Evolutionary conservation across 495 filamentous ascomycete genomes (phyloP).

Genomic region (Penicillium silybi): DNA sequence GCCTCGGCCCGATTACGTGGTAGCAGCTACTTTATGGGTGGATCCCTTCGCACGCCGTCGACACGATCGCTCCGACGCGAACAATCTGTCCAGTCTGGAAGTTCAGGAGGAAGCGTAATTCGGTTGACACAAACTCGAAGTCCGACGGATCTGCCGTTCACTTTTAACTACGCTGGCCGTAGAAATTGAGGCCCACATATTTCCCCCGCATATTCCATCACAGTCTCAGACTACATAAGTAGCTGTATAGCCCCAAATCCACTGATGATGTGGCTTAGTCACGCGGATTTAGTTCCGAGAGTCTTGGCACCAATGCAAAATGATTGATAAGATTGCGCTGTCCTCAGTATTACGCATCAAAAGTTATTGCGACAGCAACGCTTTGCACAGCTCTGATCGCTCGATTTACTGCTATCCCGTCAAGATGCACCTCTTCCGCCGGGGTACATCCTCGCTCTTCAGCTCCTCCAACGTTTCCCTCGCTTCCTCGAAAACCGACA

Average conservation of each 20-base stretch:
- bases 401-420: neutral
- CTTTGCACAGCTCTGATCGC: neutral
- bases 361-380: neutral
- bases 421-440: slow-evolving; percentile 38
- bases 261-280: slow-evolving; percentile 15
- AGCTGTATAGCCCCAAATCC: neutral
- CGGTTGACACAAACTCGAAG: slow-evolving; percentile 35
- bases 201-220: neutral
- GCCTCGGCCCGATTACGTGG: slow-evolving; percentile 8
- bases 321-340: slow-evolving; percentile 32
- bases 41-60: slow-evolving; percentile 29
- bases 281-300: slow-evolving; percentile 15
- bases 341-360: slow-evolving; percentile 3
- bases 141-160: slow-evolving; percentile 44
- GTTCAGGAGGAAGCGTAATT: slow-evolving; percentile 46
- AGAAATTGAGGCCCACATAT: slow-evolving; percentile 4
- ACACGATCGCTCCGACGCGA: slow-evolving; percentile 34
- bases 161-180: slow-evolving; percentile 28
- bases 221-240: slow-evolving; percentile 15
- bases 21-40: slow-evolving; percentile 6
- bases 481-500: slow-evolving; percentile 26
- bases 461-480: slow-evolving; percentile 26
- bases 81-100: slow-evolving; percentile 34
- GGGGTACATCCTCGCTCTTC: slow-evolving; percentile 34
- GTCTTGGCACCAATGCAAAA: slow-evolving; percentile 24